Evolutionary conservation across 2,329 filamentous ascomycete species (phyloP), one percentile per base, ranked within the genome.

Genomic region (Aspergillus ustus): DNA sequence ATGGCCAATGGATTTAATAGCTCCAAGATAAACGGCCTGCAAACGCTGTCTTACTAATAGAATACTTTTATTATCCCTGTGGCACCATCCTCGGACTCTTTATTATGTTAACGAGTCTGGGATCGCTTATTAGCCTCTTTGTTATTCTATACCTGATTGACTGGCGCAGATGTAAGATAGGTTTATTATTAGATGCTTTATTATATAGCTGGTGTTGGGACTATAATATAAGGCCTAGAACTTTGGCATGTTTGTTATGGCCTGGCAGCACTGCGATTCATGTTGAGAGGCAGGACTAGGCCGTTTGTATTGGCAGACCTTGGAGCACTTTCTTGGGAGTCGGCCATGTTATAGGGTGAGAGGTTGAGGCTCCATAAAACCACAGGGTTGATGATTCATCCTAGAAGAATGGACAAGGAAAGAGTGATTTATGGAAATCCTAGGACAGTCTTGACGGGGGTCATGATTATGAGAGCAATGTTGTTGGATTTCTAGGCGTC

Each of bases 171-270:
- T 28, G 53, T 2, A 43, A 44, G 5, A 9, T 31, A 20, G 44
- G 17, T n/a, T 56, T 7, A n/a, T 56, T 11, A 22, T 8, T 13
- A 44, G 44, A 7, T 28, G n/a, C 7, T 7, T 56, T 1, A 29
- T 48, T n/a, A 48, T 56, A 73, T 68, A 81, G 60, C 62, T 78
- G 37, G 80, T 78, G 22, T 78, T 78, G 11, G 64, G 73, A 2
- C 69, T 75, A 13, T 69, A 78, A 75, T 66, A 68, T 5, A 64
- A 66, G 0, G 66, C 68, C 4, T 66, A 71, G 48, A 62, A 66
- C 54, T 64, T 61, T 65, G 65, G 67, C 28, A 73, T 86, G 80
- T 88, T 86, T 68, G 81, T 87, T 66, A 84, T 80, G 17, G 85
- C 85, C 34, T 82, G n/a, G n/a, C n/a, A n/a, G n/a, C n/a, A n/a